A percentile compares a stretch with the other conserved stretches of the same genome.
These are phyloP conservation scores for Cyclotella kingstonii DNA, from an alignment of 108 stramenopile species.

Conservation along the genomic window DNA sequence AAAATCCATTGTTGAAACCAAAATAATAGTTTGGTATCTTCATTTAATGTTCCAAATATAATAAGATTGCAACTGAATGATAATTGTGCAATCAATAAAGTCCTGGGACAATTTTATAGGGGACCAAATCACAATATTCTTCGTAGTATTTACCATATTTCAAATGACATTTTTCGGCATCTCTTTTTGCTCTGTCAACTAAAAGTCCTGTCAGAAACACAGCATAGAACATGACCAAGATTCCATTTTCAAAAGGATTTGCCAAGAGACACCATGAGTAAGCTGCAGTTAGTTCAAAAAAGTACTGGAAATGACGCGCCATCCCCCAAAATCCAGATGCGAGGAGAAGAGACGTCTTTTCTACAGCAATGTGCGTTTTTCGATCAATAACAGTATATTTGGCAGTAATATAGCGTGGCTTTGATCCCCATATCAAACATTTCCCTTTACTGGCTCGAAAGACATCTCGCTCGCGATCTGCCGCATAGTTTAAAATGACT, in stretches of 20 bases:
- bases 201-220: constrained; percentile 90
- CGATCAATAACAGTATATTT: constrained; percentile 77
- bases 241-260: constrained; percentile 61
- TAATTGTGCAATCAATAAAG: constrained; percentile 46
- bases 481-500: constrained; percentile 93
- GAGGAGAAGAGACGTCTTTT: constrained; percentile 80
- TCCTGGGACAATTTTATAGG: constrained; percentile 87
- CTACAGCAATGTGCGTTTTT: constrained; percentile 44
- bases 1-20: too few relatives aligned
- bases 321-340: constrained; percentile 89
- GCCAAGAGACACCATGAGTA: constrained; percentile 88
- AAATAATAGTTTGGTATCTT: too few relatives aligned
- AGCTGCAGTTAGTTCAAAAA: constrained; percentile 88
- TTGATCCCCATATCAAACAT: constrained; percentile 87
- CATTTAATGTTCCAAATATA: too few relatives aligned
- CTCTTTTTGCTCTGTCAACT: constrained; percentile 93
- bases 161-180: constrained; percentile 88
- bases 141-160: constrained; percentile 98
- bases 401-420: constrained; percentile 86
- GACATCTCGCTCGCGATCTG: constrained; percentile 93
- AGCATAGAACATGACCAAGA: constrained; percentile 90
- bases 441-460: constrained; percentile 86
- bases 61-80: too few relatives aligned
- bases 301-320: constrained; percentile 97
- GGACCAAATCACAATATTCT: constrained; percentile 88